These are phyloP conservation scores for Oryza glumipatula DNA, from an alignment of 176 grass and related monocot genomes.

Conservation along the genomic window DNA sequence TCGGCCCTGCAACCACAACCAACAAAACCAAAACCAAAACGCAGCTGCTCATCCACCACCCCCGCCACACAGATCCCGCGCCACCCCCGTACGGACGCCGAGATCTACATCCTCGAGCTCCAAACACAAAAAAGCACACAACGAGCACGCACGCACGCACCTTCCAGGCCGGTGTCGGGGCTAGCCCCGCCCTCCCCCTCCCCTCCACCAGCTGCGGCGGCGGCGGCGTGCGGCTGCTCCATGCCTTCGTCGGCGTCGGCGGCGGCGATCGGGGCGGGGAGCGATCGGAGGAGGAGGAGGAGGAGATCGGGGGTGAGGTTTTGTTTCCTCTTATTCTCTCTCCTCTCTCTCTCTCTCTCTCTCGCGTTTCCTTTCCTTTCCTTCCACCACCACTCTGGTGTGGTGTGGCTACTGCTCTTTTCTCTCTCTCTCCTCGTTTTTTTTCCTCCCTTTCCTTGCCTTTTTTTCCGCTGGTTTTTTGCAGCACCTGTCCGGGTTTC, in stretches of 20 bases:
- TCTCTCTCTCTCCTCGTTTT: background rate
- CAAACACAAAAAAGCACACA: background rate
- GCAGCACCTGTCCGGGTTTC: constrained; percentile 41
- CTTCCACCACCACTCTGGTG: constrained; percentile 47
- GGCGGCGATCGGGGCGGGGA: constrained; percentile 19
- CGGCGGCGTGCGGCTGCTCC: constrained; percentile 48
- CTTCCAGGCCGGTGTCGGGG: constrained; percentile 71
- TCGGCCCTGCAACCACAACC: constrained; percentile 53
- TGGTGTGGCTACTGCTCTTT: constrained; percentile 40
- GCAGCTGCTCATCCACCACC: background rate
- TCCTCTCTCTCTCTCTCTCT: constrained; percentile 23
- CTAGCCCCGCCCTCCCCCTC: constrained; percentile 32
- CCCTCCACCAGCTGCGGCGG: constrained; percentile 7
- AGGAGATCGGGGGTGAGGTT: constrained; percentile 46
- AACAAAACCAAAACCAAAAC: constrained; percentile 13
- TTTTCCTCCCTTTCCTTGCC: background rate
- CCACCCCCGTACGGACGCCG: constrained; percentile 20
- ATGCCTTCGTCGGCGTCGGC: constrained; percentile 30
- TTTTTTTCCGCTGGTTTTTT: constrained; percentile 43
- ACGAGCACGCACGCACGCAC: constrained; percentile 20
- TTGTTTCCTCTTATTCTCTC: constrained; percentile 24
- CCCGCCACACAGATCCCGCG: constrained; percentile 25
- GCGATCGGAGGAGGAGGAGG: constrained; percentile 39
- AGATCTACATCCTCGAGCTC: constrained; percentile 31
- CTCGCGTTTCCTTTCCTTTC: constrained; percentile 46